phyloP scores from a whole-genome alignment of 1,284 basidiomycete genomes.

The Singerocomus inundabilis region DNA sequence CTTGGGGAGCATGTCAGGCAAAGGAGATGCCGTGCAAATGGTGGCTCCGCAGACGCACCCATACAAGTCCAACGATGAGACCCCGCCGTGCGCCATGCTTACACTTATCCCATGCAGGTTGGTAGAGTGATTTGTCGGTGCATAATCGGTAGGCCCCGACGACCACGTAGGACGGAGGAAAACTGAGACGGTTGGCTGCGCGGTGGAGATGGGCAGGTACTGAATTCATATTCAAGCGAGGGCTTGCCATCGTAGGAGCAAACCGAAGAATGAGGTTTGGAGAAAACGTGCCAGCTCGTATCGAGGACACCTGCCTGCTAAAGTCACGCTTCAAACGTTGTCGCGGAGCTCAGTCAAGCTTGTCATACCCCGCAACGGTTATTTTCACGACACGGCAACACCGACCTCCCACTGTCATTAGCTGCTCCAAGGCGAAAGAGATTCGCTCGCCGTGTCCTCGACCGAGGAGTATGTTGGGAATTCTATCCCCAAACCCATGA shows the following conservation, averaged over 20 bases:
- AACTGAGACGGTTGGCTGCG: conserved; percentile 58
- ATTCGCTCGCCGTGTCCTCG: too few relatives aligned
- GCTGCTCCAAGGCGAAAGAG: too few relatives aligned
- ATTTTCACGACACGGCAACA: too few relatives aligned
- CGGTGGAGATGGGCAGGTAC: conserved; percentile 47
- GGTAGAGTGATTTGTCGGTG: conserved; percentile 61
- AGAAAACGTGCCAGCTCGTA: not conserved
- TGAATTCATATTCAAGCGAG: conserved; percentile 12
- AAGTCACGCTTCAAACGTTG: too few relatives aligned
- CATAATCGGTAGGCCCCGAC: conserved; percentile 74
- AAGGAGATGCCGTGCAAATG: not conserved
- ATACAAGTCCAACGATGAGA: conserved; percentile 56
- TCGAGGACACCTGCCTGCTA: too few relatives aligned
- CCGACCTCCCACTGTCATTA: too few relatives aligned
- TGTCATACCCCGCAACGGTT: too few relatives aligned
- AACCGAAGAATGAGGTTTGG: too few relatives aligned
- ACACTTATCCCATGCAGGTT: conserved; percentile 76
- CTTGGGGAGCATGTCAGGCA: conserved; percentile 36
- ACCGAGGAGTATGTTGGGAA: too few relatives aligned
- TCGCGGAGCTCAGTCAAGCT: too few relatives aligned
- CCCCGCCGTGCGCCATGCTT: conserved; percentile 65
- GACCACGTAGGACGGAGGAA: conserved; percentile 71
- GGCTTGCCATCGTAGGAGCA: not conserved
- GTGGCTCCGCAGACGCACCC: conserved; percentile 48
- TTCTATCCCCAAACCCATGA: too few relatives aligned